These are phyloP conservation scores for Hypoxylon sp. DNA, from an alignment of 2,329 filamentous ascomycete species.

Conservation along the genomic window DNA sequence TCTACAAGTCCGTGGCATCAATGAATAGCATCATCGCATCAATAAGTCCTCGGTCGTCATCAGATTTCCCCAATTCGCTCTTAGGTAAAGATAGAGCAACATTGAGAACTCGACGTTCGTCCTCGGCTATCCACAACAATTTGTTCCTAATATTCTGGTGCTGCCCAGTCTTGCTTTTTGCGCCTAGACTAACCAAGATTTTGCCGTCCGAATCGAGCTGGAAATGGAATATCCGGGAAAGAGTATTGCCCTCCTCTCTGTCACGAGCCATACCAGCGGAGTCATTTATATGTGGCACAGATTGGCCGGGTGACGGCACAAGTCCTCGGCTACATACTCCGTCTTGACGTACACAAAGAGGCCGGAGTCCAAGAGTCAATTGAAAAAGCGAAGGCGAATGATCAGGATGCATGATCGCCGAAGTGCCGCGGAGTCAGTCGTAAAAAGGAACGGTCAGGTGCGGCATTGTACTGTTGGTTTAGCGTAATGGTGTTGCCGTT, in stretches of 20 bases:
- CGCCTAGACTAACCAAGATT: no score
- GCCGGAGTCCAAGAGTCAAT: conserved; percentile 15
- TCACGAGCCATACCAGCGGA: no score
- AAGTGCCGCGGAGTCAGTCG: conserved; percentile 24
- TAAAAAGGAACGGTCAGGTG: not conserved
- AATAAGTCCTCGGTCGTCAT: no score
- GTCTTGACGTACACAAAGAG: conserved; percentile 12
- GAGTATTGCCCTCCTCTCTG: no score
- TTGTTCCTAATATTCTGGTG: not conserved
- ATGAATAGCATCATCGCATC: not conserved
- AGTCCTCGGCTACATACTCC: conserved; percentile 16
- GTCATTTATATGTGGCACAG: conserved; percentile 23
- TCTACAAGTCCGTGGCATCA: not conserved
- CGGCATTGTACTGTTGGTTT: not conserved
- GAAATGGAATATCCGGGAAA: no score
- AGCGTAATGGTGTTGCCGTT: no score
- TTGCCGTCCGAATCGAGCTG: no score
- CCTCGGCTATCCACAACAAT: not conserved
- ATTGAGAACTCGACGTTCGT: not conserved
- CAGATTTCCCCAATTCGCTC: no score
- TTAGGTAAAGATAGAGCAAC: no score
- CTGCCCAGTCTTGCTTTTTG: not conserved
- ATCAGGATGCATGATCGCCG: conserved; percentile 29
- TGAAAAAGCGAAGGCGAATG: conserved; percentile 26
- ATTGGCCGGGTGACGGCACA: conserved; percentile 25